Evolutionary conservation across 2,329 filamentous ascomycete species (phyloP).

Genomic region (Fusarium coicis): DNA sequence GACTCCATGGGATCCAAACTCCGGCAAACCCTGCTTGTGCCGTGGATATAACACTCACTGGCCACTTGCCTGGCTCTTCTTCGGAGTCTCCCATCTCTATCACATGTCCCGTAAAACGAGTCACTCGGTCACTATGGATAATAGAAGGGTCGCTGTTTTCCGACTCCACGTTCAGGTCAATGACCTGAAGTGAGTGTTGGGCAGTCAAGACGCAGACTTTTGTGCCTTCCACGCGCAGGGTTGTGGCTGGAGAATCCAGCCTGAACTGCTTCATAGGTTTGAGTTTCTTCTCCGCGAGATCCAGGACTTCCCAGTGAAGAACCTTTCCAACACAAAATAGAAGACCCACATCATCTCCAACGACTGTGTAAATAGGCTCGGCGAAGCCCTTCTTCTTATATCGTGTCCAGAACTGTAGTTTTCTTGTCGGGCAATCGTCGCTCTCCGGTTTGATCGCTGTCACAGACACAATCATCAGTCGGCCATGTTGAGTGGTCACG

Average conservation of each 20-base stretch:
- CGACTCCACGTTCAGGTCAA: constrained; percentile 58
- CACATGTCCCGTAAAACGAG: constrained; percentile 58
- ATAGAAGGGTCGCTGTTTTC: constrained; percentile 51
- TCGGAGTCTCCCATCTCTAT: constrained; percentile 55
- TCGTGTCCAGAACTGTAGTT: constrained; percentile 64
- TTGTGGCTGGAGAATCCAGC: constrained; percentile 64
- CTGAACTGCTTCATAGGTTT: constrained; percentile 57
- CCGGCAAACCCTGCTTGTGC: constrained; percentile 59
- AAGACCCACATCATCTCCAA: constrained; percentile 65
- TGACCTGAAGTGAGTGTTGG: constrained; percentile 65
- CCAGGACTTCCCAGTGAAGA: constrained; percentile 67
- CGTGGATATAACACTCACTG: constrained; percentile 61
- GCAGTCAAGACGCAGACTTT: constrained; percentile 64
- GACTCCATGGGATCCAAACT: constrained; percentile 60
- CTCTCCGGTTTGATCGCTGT: constrained; percentile 41
- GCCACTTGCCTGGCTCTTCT: constrained; percentile 46
- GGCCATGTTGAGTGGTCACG: constrained; percentile 65
- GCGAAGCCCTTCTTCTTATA: constrained; percentile 59
- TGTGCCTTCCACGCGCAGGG: constrained; percentile 59
- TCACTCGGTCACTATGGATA: constrained; percentile 58
- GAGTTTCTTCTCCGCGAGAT: constrained; percentile 62
- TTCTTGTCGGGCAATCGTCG: constrained; percentile 25
- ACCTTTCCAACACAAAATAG: constrained; percentile 65
- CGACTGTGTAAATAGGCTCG: constrained; percentile 65
- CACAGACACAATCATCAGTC: constrained; percentile 66